A percentile compares a stretch with the other conserved stretches of the same genome.
Evolutionary conservation across 257 asterid genomes (phyloP).

Genomic region (Solanum corneliomulleri): DNA sequence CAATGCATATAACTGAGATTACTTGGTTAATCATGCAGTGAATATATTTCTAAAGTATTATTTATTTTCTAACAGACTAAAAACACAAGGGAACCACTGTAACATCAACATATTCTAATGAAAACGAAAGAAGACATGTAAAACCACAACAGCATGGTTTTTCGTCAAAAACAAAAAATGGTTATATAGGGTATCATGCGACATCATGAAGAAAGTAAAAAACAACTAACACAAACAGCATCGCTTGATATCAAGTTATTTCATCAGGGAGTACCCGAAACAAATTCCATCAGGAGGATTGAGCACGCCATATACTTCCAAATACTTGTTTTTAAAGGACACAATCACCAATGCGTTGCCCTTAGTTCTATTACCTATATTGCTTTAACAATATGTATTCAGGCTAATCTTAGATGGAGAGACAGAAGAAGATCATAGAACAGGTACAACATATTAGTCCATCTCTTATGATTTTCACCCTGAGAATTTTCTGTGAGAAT

Average conservation of each 20-base stretch:
- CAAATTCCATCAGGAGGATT: neutral
- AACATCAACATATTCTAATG: neutral
- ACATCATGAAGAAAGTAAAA: neutral
- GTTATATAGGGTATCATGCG: neutral
- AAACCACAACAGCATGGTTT: neutral
- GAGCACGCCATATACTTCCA: neutral
- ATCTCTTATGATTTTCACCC: neutral
- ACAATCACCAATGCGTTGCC: neutral
- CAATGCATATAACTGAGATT: neutral
- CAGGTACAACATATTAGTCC: neutral
- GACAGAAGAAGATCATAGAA: neutral
- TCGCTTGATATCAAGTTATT: neutral
- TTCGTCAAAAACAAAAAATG: neutral
- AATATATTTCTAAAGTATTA: neutral
- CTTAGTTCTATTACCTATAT: neutral
- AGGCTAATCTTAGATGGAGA: neutral
- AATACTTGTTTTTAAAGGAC: neutral
- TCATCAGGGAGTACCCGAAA: neutral
- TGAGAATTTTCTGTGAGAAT: neutral
- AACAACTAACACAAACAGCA: neutral
- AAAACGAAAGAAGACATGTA: neutral
- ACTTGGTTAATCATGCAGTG: neutral
- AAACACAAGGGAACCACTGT: neutral
- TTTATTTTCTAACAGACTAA: neutral
- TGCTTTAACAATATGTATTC: neutral